A percentile compares a stretch with the other conserved stretches of the same genome.
Evolutionary conservation across 2,329 filamentous ascomycete species (phyloP).

Genomic region (Endoconidiophora polonica): DNA sequence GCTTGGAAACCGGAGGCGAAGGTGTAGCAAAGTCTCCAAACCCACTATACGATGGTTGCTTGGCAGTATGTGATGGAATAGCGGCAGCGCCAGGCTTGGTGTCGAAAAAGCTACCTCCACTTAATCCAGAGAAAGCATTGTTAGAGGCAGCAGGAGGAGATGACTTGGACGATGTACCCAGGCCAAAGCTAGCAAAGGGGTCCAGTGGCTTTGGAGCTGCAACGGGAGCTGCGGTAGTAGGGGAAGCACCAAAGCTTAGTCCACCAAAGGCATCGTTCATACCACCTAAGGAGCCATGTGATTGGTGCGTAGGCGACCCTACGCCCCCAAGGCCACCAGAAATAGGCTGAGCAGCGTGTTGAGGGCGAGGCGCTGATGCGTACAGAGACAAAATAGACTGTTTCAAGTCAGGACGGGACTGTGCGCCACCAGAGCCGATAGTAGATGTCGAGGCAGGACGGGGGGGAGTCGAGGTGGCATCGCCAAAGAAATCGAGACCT

Average conservation of each 20-base stretch:
- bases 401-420: slow-evolving; percentile 83
- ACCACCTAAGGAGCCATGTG: slow-evolving; percentile 36
- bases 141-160: slow-evolving; percentile 22
- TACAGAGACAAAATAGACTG: slow-evolving; percentile 95
- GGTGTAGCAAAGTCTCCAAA: slow-evolving; percentile 51
- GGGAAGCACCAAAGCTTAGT: slow-evolving; percentile 25
- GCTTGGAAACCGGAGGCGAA: slow-evolving; percentile 24
- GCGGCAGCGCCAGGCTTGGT: slow-evolving; percentile 31
- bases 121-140: slow-evolving; percentile 33
- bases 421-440: slow-evolving; percentile 39
- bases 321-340: slow-evolving; percentile 49
- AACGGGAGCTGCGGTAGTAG: slow-evolving; percentile 20
- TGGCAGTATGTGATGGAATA: slow-evolving; percentile 26
- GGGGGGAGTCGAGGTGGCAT: slow-evolving; percentile 41
- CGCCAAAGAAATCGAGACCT: slow-evolving; percentile 82
- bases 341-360: slow-evolving; percentile 36
- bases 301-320: slow-evolving; percentile 40
- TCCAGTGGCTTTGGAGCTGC: slow-evolving; percentile 28
- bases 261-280: slow-evolving; percentile 58
- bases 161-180: slow-evolving; percentile 18
- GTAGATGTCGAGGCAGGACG: slow-evolving; percentile 69
- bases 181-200: slow-evolving; percentile 47
- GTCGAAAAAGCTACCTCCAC: slow-evolving; percentile 75
- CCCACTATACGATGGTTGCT: slow-evolving; percentile 36
- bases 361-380: slow-evolving; percentile 63